These are phyloP conservation scores for Collybia sp. DNA, from an alignment of 768 basidiomycete genomes.

Conservation along the genomic window DNA sequence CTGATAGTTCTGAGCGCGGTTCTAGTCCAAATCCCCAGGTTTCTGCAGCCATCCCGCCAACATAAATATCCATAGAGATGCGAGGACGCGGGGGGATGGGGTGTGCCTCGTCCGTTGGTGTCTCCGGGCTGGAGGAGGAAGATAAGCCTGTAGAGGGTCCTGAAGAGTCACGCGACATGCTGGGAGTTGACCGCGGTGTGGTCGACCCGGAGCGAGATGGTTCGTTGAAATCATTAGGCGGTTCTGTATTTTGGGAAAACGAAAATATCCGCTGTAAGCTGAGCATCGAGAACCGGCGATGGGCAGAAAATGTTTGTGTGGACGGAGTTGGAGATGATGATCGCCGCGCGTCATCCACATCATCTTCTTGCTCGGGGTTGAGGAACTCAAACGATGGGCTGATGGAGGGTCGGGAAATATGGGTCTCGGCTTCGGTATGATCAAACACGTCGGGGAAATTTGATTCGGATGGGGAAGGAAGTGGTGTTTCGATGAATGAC, in stretches of 20 bases:
- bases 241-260: conserved; percentile 18
- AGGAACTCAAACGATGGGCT: conserved; percentile 7
- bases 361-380: conserved; percentile 7
- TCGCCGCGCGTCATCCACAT: conserved; percentile 10
- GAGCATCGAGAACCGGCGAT: conserved; percentile 32
- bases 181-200: conserved; percentile 10
- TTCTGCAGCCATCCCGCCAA: no score
- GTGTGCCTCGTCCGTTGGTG: conserved; percentile 9
- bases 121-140: conserved; percentile 12
- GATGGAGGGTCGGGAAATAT: conserved; percentile 1
- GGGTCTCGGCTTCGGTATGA: conserved; percentile 2
- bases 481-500: conserved; percentile 23
- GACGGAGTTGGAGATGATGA: conserved; percentile 31
- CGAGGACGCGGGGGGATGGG: not conserved
- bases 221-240: conserved; percentile 12
- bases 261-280: conserved; percentile 35
- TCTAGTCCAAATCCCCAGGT: no score
- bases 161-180: conserved; percentile 17
- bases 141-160: conserved; percentile 13
- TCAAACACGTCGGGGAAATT: conserved; percentile 7
- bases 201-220: conserved; percentile 15
- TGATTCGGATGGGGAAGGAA: conserved; percentile 15
- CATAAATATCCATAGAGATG: not conserved
- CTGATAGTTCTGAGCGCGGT: no score
- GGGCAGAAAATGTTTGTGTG: conserved; percentile 19